Base-by-base conservation (phyloP, 352 stramenopile genomes). In the Globisporangium barbulae region DNA sequence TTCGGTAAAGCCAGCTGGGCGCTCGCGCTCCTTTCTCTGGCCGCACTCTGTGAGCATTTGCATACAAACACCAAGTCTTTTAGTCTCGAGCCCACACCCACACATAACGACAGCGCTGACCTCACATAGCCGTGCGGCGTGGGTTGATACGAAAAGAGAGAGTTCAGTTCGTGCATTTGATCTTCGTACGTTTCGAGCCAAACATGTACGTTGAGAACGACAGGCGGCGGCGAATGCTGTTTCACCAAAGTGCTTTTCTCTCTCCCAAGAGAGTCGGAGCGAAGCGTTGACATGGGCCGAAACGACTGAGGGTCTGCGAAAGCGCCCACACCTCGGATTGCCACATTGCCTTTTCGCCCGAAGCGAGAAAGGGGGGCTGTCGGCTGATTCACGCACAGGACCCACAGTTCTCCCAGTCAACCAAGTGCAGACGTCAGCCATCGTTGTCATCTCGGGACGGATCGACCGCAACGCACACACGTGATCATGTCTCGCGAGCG, bases 401-500 rank as follows among this genome's bases (percentile, higher is more conserved):
- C 10, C 41, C 41, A 17, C 41, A 47, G 5, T 22, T 48, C 22
- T 10, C 41, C 15, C 41, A n/a, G 17, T 2, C 17, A 47, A 9
- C 35, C 35, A 41, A 41, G 35, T 41, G 35, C 35, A 0, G 33
- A 39, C 33, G 7, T 39, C 33, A 39, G 35, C 15, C 35, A 12
- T 12, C 35, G 15, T n/a, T n/a, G 9, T 9, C 35, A 50, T 28
- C 44, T 8, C 19, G 28, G 17, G 9, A 37, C 3, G 35, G 35
- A 41, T 9, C 2, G n/a, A 30, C 55, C 39, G 37, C 19, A 31
- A 19, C 25, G 21, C 41, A 21, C 41, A 21, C 31, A 10, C 31
- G 31, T 37, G 30, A 56, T n/a, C 44, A 82, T 78, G 72, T 64
- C 67, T 19, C 72, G 68, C 62, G 65, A 85, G 52, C 71, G 66